phyloP scores from a whole-genome alignment of 345 rosid species.

The Xanthoceras sorbifolium region DNA sequence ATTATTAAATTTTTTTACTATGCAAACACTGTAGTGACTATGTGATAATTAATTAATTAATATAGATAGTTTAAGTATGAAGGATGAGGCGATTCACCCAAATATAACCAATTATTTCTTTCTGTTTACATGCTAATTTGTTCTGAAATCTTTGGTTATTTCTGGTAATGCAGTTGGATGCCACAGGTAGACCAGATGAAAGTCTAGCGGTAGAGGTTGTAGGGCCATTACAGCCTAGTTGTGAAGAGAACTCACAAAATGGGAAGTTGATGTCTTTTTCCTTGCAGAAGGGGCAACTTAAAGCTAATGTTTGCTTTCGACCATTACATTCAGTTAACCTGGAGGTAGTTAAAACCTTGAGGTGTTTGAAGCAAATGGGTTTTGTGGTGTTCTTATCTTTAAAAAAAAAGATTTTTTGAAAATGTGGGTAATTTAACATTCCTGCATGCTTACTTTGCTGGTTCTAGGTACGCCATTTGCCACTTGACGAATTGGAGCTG shows the following conservation, averaged over 20 bases:
- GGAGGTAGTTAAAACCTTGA: slow-evolving; percentile 58
- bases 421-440: slow-evolving; percentile 15
- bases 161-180: slow-evolving; percentile 70
- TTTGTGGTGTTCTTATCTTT: slow-evolving; percentile 6
- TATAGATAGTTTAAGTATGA: not conserved
- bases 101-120: slow-evolving; percentile 10
- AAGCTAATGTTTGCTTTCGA: slow-evolving; percentile 67
- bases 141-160: slow-evolving; percentile 18
- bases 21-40: not conserved
- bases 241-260: slow-evolving; percentile 59
- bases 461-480: slow-evolving; percentile 80
- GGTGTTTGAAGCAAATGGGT: not conserved
- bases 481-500: slow-evolving; percentile 95
- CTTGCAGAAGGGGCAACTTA: slow-evolving; percentile 91
- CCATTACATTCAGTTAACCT: slow-evolving; percentile 82
- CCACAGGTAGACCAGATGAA: slow-evolving; percentile 91
- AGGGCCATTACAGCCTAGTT: slow-evolving; percentile 58
- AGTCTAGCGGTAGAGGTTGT: slow-evolving; percentile 76
- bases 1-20: not conserved
- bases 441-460: slow-evolving; percentile 24
- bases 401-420: not conserved
- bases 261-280: slow-evolving; percentile 76
- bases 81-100: not conserved
- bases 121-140: slow-evolving; percentile 13
- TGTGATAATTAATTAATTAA: not conserved